Percentiles rank a stretch among this genome's conserved stretches.
Conservation (phyloP, 768 basidiomycete species). For the Tulasnella sp. region DNA sequence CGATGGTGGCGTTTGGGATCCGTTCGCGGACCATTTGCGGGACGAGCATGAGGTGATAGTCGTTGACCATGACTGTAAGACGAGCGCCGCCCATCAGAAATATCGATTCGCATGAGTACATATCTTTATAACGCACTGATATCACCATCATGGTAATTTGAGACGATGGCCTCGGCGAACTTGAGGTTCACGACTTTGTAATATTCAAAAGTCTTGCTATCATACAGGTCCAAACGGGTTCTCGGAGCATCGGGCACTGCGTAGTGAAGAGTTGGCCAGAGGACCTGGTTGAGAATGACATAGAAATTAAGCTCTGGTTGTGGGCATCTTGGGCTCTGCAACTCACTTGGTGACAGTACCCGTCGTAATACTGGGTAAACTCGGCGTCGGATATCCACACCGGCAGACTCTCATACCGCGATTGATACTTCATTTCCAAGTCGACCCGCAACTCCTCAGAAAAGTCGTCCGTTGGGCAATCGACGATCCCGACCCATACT, state of each 20-base stretch:
- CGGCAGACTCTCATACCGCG: conserved; percentile 34
- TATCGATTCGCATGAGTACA: conserved; percentile 3
- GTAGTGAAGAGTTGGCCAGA: conserved; percentile 83
- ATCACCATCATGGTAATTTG: conserved; percentile 77
- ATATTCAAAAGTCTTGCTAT: conserved; percentile 68
- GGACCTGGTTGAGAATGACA: conserved; percentile 33
- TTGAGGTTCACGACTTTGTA: conserved; percentile 84
- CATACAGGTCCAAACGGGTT: conserved; percentile 61
- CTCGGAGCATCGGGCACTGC: conserved; percentile 80
- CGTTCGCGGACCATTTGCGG: conserved; percentile 70
- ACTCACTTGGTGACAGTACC: conserved; percentile 68
- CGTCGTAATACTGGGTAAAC: conserved; percentile 69
- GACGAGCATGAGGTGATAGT: conserved; percentile 93
- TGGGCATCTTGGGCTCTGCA: conserved; percentile 18
- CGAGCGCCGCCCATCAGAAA: background rate
- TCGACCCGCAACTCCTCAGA: conserved; percentile 41
- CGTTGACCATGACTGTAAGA: conserved; percentile 44
- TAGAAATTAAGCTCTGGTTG: background rate
- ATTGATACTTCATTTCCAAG: conserved; percentile 39
- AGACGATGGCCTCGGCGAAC: conserved; percentile 76
- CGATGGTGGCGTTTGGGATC: conserved; percentile 60
- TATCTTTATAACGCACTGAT: conserved; percentile 39
- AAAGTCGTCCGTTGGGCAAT: conserved; percentile 55
- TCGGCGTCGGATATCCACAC: conserved; percentile 63
- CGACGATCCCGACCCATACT: conserved; percentile 69